Evolutionary conservation across 2,329 filamentous ascomycete species (phyloP).

Genomic region (Stromatinia cepivora): DNA sequence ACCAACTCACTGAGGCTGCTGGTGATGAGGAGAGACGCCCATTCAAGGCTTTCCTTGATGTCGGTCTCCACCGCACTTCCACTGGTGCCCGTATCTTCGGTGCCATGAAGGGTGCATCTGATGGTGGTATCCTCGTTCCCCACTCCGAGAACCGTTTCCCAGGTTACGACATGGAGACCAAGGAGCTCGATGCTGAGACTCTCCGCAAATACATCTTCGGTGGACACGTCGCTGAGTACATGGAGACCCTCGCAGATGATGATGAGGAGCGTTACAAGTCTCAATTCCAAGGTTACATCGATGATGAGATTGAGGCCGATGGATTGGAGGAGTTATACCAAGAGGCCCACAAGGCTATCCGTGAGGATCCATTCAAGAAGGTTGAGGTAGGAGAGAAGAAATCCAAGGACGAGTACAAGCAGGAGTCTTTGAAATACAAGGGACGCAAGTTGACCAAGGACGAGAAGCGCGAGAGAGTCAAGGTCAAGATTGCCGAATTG

Average conservation of each 20-base stretch:
- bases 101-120: conserved; percentile 99
- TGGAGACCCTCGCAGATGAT: conserved; percentile 99
- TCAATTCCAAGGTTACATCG: conserved; percentile 97
- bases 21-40: conserved; percentile 89
- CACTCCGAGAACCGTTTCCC: conserved; percentile 99
- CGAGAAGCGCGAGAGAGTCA: conserved; percentile 78
- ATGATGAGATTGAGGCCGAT: conserved; percentile 94
- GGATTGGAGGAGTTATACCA: conserved; percentile 95
- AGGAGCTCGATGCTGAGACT: conserved; percentile 96
- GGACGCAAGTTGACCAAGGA: conserved; percentile 75
- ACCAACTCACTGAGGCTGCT: conserved; percentile 88
- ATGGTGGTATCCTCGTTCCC: conserved; percentile 94
- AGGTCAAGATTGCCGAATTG: conserved; percentile 88
- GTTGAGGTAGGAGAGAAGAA: conserved; percentile 76
- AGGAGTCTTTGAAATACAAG: conserved; percentile 88
- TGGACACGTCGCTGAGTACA: conserved; percentile 99
- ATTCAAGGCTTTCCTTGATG: conserved; percentile 99
- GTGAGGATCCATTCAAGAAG: conserved; percentile 98
- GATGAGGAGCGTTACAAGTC: conserved; percentile 99
- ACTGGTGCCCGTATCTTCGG: conserved; percentile 99
- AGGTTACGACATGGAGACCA: conserved; percentile 92
- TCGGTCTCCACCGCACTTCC: conserved; percentile 94
- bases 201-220: conserved; percentile 99
- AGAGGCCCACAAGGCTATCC: conserved; percentile 94
- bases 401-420: conserved; percentile 96